Conservation (phyloP, 1,284 basidiomycete species). For the Malassezia yamatoensis region DNA sequence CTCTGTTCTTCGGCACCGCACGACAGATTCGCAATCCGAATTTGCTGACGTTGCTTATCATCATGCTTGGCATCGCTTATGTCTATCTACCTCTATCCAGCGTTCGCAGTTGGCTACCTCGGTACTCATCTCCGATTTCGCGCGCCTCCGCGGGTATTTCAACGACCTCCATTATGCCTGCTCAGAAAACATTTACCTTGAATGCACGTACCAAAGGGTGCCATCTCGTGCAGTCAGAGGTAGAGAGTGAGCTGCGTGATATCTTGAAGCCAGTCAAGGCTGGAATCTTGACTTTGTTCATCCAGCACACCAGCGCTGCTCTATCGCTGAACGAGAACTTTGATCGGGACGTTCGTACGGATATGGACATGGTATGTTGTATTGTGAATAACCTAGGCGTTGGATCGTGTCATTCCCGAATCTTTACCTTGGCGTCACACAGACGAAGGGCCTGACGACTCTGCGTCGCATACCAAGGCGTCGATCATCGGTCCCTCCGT, state of each 20-base stretch:
- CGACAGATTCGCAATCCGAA: slow-evolving; percentile 6
- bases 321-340: slow-evolving; percentile 78
- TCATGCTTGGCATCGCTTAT: slow-evolving; percentile 8
- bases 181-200: slow-evolving; percentile 74
- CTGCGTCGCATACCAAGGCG: slow-evolving; percentile 74
- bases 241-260: slow-evolving; percentile 53
- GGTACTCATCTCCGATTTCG: background rate
- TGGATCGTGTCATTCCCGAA: slow-evolving; percentile 73
- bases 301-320: slow-evolving; percentile 81
- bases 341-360: slow-evolving; percentile 56
- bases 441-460: slow-evolving; percentile 58
- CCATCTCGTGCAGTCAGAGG: slow-evolving; percentile 74
- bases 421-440: slow-evolving; percentile 74
- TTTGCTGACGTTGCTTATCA: slow-evolving; percentile 1
- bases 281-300: slow-evolving; percentile 52
- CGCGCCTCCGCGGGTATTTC: background rate
- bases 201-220: slow-evolving; percentile 53
- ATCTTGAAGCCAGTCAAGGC: slow-evolving; percentile 62
- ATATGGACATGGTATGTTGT: slow-evolving; percentile 51
- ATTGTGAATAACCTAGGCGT: slow-evolving; percentile 43
- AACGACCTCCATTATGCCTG: slow-evolving; percentile 59
- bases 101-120: background rate
- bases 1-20: slow-evolving; percentile 10
- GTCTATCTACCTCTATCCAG: background rate
- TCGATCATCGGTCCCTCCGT: slow-evolving; percentile 70